A percentile compares a stretch with the other conserved stretches of the same genome.
phyloP scores from a whole-genome alignment of 352 stramenopile species.

The Pythium oligandrum region DNA sequence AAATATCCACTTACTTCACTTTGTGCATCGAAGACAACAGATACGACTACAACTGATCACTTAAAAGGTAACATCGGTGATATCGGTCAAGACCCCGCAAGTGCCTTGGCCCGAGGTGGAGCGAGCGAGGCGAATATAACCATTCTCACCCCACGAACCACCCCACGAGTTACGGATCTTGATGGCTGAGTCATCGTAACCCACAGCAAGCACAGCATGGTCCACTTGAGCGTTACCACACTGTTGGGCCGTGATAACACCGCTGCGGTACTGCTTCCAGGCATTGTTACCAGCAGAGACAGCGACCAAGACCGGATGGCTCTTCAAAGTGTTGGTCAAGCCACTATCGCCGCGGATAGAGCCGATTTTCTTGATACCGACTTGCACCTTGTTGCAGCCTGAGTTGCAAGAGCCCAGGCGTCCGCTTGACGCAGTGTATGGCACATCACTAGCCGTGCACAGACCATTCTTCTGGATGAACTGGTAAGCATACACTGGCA shows the following conservation, averaged over 20 bases:
- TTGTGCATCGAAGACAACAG: no score
- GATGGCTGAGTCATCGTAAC: slow-evolving; percentile 84
- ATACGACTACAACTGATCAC: no score
- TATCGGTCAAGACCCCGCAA: neutral
- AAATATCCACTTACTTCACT: no score
- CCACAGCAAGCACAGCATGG: slow-evolving; percentile 95
- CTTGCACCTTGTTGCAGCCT: slow-evolving; percentile 8
- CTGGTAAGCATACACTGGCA: slow-evolving; percentile 87
- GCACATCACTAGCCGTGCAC: slow-evolving; percentile 69
- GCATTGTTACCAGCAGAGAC: slow-evolving; percentile 90
- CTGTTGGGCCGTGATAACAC: slow-evolving; percentile 64
- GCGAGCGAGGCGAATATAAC: slow-evolving; percentile 84
- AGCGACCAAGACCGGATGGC: slow-evolving; percentile 93
- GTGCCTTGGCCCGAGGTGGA: slow-evolving; percentile 16
- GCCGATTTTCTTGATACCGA: slow-evolving; percentile 4
- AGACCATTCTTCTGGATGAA: slow-evolving; percentile 88
- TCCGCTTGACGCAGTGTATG: slow-evolving; percentile 49
- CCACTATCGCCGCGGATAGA: slow-evolving; percentile 37
- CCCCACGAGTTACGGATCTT: slow-evolving; percentile 98
- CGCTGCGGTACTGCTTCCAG: slow-evolving; percentile 97
- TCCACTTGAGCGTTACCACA: slow-evolving; percentile 88
- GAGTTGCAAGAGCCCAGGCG: slow-evolving; percentile 6
- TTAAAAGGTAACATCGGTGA: neutral
- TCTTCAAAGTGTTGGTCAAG: slow-evolving; percentile 82
- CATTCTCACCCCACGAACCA: slow-evolving; percentile 83